phyloP scores from a whole-genome alignment of 805 yeast species.

The Starmerella riodocensis region DNA sequence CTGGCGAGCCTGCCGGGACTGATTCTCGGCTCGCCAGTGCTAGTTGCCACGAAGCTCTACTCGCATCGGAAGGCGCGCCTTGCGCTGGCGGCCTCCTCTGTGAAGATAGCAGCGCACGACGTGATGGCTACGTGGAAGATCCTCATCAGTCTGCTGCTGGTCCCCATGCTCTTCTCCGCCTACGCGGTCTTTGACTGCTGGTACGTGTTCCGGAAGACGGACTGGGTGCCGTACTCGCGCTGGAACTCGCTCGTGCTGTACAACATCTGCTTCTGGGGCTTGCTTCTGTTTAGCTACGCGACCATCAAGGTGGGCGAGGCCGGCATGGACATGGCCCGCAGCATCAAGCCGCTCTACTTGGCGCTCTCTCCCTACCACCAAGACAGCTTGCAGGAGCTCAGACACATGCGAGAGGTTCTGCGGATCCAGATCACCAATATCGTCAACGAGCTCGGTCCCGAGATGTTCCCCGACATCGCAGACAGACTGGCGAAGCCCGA shows the following conservation, averaged over 20 bases:
- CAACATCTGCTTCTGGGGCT: conserved; percentile 14
- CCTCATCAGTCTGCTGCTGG: conserved; percentile 72
- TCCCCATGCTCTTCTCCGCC: conserved; percentile 71
- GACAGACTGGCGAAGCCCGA: conserved; percentile 18
- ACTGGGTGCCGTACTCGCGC: conserved; percentile 16
- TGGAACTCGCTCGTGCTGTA: conserved; percentile 13
- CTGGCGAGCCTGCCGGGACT: conserved; percentile 70
- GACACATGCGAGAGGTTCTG: conserved; percentile 46
- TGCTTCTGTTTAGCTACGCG: conserved; percentile 52
- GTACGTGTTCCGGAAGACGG: conserved; percentile 26
- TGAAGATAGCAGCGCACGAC: conserved; percentile 82
- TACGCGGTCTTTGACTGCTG: conserved; percentile 47
- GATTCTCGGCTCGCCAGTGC: conserved; percentile 75
- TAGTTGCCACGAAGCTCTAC: conserved; percentile 59
- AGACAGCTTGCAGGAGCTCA: conserved; percentile 38
- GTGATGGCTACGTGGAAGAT: conserved; percentile 97
- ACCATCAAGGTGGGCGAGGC: conserved; percentile 85
- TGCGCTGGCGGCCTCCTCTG: conserved; percentile 78
- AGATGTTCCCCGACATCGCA: conserved; percentile 71
- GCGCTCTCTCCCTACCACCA: conserved; percentile 29
- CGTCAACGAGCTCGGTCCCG: conserved; percentile 72
- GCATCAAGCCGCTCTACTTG: conserved; percentile 64
- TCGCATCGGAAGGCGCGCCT: conserved; percentile 58
- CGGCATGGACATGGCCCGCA: conserved; percentile 78
- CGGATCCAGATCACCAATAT: conserved; percentile 62